phyloP scores from a whole-genome alignment of 2,329 filamentous ascomycete species.

The Microcyclospora tardicrescens region DNA sequence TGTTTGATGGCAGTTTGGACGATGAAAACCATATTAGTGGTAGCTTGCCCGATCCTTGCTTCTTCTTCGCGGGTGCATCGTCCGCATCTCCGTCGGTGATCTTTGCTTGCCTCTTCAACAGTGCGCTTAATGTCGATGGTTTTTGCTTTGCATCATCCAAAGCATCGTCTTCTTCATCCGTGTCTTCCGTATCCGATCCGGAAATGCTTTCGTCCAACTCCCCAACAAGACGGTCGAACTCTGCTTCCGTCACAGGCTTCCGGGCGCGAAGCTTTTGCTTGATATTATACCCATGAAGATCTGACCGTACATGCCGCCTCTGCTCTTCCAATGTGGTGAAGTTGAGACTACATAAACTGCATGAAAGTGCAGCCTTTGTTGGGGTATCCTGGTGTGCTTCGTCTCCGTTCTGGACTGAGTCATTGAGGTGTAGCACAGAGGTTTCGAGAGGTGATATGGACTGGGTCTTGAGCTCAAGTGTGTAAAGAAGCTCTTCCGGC shows the following conservation, averaged over 20 bases:
- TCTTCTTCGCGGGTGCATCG: slow-evolving; percentile 36
- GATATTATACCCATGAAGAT: slow-evolving; percentile 86
- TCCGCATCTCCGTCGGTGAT: slow-evolving; percentile 45
- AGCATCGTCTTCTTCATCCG: slow-evolving; percentile 52
- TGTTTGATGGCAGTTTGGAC: slow-evolving; percentile 59
- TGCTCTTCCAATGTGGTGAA: slow-evolving; percentile 70
- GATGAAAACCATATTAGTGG: slow-evolving; percentile 81
- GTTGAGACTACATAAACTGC: slow-evolving; percentile 61
- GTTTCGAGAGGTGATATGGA: slow-evolving; percentile 10
- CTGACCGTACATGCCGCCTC: slow-evolving; percentile 72
- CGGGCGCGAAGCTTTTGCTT: slow-evolving; percentile 75
- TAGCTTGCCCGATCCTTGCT: slow-evolving; percentile 48
- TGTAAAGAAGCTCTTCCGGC: slow-evolving; percentile 57
- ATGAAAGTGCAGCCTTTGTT: slow-evolving; percentile 54
- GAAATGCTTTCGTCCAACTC: slow-evolving; percentile 86
- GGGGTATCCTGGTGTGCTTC: not conserved
- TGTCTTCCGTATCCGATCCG: slow-evolving; percentile 51
- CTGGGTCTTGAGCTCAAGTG: slow-evolving; percentile 47
- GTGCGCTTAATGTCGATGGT: slow-evolving; percentile 58
- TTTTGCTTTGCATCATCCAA: slow-evolving; percentile 35
- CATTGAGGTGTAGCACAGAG: not conserved
- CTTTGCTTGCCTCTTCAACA: slow-evolving; percentile 73
- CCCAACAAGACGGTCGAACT: slow-evolving; percentile 77
- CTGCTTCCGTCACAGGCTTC: slow-evolving; percentile 58
- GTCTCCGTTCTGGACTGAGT: not conserved